These are phyloP conservation scores for Sistotremastrum niveocremeum DNA, from an alignment of 768 basidiomycete genomes.

Conservation along the genomic window DNA sequence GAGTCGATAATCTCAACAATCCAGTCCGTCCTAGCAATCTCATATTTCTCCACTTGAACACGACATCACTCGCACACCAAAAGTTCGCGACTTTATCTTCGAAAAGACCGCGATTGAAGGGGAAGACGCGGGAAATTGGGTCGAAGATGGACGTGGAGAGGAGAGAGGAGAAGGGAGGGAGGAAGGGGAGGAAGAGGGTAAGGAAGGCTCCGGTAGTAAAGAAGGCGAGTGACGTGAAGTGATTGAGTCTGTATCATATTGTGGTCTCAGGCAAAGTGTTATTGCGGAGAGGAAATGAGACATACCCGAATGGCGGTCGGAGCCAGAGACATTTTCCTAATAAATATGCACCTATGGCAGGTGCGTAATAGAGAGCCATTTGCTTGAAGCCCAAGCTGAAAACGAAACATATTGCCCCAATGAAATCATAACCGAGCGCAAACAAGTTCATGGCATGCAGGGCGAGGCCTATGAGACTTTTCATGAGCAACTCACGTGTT, in stretches of 20 bases:
- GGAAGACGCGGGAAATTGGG: conserved; percentile 75
- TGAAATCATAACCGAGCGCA: conserved; percentile 49
- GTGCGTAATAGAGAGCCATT: conserved; percentile 91
- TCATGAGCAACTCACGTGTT: neutral
- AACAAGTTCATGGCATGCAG: conserved; percentile 60
- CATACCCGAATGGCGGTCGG: conserved; percentile 59
- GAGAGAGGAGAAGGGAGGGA: conserved; percentile 45
- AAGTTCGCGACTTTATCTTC: conserved; percentile 97
- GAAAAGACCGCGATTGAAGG: conserved; percentile 80
- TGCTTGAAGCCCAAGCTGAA: conserved; percentile 88
- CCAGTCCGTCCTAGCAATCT: conserved; percentile 28
- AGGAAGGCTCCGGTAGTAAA: conserved; percentile 51
- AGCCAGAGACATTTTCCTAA: conserved; percentile 81
- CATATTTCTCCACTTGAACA: conserved; percentile 64
- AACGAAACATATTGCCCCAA: conserved; percentile 71
- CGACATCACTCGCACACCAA: conserved; percentile 88
- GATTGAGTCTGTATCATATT: conserved; percentile 21
- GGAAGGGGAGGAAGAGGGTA: conserved; percentile 67
- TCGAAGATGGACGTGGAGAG: conserved; percentile 36
- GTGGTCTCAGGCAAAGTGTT: conserved; percentile 2
- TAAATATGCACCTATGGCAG: conserved; percentile 82
- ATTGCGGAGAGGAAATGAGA: neutral
- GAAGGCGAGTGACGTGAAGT: conserved; percentile 55
- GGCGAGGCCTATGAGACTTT: conserved; percentile 39
- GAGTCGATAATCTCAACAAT: conserved; percentile 54